A percentile compares a stretch with the other conserved stretches of the same genome.
Conservation (phyloP, 2,329 filamentous ascomycete genomes). For the Diplodia sapinea region DNA sequence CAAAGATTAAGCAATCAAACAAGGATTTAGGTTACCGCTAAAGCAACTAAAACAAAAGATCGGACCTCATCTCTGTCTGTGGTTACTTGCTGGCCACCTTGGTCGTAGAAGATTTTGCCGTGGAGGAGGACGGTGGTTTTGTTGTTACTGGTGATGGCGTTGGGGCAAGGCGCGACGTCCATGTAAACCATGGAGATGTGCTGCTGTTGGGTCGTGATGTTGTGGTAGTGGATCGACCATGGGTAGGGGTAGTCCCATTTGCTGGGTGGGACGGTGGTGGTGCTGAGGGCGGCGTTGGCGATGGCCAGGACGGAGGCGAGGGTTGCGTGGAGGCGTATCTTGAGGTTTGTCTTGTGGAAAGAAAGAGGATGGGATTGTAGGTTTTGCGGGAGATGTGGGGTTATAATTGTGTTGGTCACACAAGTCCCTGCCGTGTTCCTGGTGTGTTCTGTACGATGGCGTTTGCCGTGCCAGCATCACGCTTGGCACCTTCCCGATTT, state of each 20-base stretch:
- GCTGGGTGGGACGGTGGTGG: slow-evolving; percentile 15
- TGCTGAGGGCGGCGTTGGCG: neutral
- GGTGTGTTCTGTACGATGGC: neutral
- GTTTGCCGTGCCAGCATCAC: neutral
- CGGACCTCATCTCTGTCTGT: too few relatives aligned
- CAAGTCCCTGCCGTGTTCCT: neutral
- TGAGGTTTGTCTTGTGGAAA: too few relatives aligned
- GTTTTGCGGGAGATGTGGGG: neutral
- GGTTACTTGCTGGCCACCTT: too few relatives aligned
- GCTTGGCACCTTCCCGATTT: slow-evolving; percentile 21
- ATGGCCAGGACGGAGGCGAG: neutral
- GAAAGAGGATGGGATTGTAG: neutral
- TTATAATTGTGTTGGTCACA: neutral
- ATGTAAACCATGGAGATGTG: slow-evolving; percentile 63
- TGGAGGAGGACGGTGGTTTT: slow-evolving; percentile 48
- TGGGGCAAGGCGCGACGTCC: slow-evolving; percentile 52
- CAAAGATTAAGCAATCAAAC: too few relatives aligned
- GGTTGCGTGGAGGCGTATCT: neutral
- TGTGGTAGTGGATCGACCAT: slow-evolving; percentile 56
- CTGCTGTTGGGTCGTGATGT: slow-evolving; percentile 56
- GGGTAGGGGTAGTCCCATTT: slow-evolving; percentile 54
- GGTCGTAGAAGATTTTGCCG: too few relatives aligned
- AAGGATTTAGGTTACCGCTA: too few relatives aligned
- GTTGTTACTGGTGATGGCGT: slow-evolving; percentile 41
- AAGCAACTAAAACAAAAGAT: too few relatives aligned